Percentiles rank a stretch among this genome's conserved stretches.
Evolutionary conservation across 2,329 filamentous ascomycete species (phyloP).

Genomic region (Emmonsia crescens): DNA sequence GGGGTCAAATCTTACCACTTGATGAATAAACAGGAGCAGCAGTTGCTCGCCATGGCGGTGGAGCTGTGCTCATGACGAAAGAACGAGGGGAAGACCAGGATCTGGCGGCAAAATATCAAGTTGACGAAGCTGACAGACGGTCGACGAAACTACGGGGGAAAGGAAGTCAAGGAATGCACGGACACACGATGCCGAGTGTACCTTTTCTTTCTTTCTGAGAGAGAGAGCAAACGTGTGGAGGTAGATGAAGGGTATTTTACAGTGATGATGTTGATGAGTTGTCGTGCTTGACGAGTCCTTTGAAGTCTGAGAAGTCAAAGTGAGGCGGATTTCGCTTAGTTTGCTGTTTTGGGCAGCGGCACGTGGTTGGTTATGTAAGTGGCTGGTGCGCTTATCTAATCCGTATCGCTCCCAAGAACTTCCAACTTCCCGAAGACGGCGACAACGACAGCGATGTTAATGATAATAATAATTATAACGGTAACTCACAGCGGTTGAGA

Average conservation of each 20-base stretch:
- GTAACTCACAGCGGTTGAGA: neutral
- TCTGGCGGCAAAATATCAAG: neutral
- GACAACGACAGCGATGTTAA: neutral
- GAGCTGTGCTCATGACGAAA: conserved; percentile 28
- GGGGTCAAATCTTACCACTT: conserved; percentile 22
- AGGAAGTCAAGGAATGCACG: neutral
- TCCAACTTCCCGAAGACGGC: neutral
- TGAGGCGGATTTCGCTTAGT: conserved; percentile 13
- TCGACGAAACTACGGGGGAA: neutral
- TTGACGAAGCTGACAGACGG: neutral
- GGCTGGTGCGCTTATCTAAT: neutral
- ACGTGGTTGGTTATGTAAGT: neutral
- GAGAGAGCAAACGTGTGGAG: neutral
- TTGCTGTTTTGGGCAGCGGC: conserved; percentile 6
- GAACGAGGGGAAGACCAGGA: conserved; percentile 2
- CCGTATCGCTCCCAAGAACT: neutral
- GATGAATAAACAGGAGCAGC: conserved; percentile 20
- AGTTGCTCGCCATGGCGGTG: conserved; percentile 30
- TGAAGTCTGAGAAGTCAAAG: neutral
- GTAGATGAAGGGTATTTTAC: neutral
- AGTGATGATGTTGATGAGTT: neutral
- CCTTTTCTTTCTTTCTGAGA: neutral
- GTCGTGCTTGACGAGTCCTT: neutral
- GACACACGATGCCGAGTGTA: neutral
- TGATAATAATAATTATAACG: neutral